These are phyloP conservation scores for Diaporthe capsici DNA, from an alignment of 2,329 filamentous ascomycete genomes.

Conservation along the genomic window DNA sequence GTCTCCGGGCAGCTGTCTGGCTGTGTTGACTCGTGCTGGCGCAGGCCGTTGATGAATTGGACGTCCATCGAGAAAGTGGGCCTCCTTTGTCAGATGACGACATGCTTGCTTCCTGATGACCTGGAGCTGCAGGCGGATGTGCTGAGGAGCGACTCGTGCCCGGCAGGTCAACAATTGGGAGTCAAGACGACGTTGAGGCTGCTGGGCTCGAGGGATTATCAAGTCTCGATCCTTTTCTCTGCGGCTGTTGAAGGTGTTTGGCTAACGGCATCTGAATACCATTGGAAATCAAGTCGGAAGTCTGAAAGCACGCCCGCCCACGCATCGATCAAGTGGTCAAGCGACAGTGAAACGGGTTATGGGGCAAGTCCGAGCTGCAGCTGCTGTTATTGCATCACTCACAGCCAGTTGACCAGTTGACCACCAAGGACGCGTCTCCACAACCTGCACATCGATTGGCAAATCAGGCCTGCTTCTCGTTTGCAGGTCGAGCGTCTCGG, in stretches of 20 bases:
- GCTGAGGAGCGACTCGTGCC: not conserved
- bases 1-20: constrained; percentile 33
- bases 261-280: not conserved
- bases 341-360: constrained; percentile 19
- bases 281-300: not conserved
- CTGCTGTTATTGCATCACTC: constrained; percentile 37
- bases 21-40: constrained; percentile 27
- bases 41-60: constrained; percentile 34
- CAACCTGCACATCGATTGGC: constrained; percentile 9
- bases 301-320: not conserved
- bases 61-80: constrained; percentile 38
- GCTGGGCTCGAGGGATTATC: not conserved
- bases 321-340: constrained; percentile 3
- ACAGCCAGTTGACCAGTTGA: not conserved
- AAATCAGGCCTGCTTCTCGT: constrained; percentile 4
- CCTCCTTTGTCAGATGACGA: constrained; percentile 37
- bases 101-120: constrained; percentile 30
- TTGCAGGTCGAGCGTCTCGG: constrained; percentile 19
- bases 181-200: not conserved
- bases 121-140: constrained; percentile 10
- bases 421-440: constrained; percentile 9
- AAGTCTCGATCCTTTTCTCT: not conserved
- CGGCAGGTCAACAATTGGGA: not conserved
- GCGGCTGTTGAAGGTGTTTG: not conserved
- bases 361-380: constrained; percentile 12